A percentile compares a stretch with the other conserved stretches of the same genome.
These are phyloP conservation scores for Asterochloris sp. DNA, from an alignment of 139 green algal genomes.

Conservation along the genomic window DNA sequence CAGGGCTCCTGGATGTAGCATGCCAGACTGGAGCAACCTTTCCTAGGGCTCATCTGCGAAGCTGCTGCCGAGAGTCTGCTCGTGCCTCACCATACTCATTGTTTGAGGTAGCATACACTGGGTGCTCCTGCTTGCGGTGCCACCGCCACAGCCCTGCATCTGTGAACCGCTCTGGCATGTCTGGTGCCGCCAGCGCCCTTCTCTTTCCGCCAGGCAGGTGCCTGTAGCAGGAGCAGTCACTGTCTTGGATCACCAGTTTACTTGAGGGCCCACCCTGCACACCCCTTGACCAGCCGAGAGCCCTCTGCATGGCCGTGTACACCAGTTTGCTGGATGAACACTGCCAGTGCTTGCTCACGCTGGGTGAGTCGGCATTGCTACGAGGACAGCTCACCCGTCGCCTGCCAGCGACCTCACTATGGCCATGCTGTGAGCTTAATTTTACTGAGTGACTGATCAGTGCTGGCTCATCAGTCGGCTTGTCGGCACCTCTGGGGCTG, in stretches of 20 bases:
- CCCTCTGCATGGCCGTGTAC: not conserved
- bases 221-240: not conserved
- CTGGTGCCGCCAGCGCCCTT: not conserved
- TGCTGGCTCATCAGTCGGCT: too few relatives aligned
- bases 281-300: too few relatives aligned
- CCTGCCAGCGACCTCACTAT: too few relatives aligned
- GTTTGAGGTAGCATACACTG: conserved; percentile 17
- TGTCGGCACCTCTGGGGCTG: too few relatives aligned
- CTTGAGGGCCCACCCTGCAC: too few relatives aligned
- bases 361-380: not conserved
- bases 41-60: too few relatives aligned
- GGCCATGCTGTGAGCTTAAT: too few relatives aligned
- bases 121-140: conserved; percentile 16
- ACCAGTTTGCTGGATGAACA: not conserved
- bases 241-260: not conserved
- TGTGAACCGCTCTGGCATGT: conserved; percentile 10
- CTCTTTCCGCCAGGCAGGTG: not conserved
- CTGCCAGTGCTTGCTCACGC: not conserved
- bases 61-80: too few relatives aligned
- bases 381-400: too few relatives aligned
- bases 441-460: too few relatives aligned
- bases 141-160: conserved; percentile 9
- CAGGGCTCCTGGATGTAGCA: too few relatives aligned
- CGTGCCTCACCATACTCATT: conserved; percentile 3
- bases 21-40: too few relatives aligned